These are phyloP conservation scores for Lepidium didymum DNA, from an alignment of 345 rosid species.

Conservation along the genomic window DNA sequence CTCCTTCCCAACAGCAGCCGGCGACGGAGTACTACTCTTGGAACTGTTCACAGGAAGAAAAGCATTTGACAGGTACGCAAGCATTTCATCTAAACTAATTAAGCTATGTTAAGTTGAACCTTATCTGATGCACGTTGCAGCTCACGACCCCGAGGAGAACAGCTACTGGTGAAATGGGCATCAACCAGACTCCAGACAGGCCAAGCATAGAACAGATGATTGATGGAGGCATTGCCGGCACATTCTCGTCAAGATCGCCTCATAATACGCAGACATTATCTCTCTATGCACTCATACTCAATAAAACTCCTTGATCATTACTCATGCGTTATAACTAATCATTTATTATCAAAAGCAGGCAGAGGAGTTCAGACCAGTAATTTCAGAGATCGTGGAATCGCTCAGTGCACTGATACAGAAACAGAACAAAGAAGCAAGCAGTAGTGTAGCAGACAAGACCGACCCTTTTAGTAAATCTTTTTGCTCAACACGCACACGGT, in stretches of 20 bases:
- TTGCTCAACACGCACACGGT: conserved; percentile 53
- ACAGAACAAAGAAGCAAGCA: conserved; percentile 24
- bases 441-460: conserved; percentile 26
- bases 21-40: conserved; percentile 86
- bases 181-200: conserved; percentile 58
- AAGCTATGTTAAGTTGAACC: neutral
- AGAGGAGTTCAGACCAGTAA: conserved; percentile 68
- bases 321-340: neutral
- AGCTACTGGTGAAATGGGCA: conserved; percentile 76
- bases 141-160: conserved; percentile 55
- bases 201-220: conserved; percentile 77
- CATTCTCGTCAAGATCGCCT: conserved; percentile 48
- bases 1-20: neutral
- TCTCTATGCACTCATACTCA: conserved; percentile 54
- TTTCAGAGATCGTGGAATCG: conserved; percentile 66
- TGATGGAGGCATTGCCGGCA: conserved; percentile 52
- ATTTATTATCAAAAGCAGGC: conserved; percentile 37
- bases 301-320: neutral
- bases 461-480: conserved; percentile 60
- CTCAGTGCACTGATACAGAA: conserved; percentile 48
- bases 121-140: conserved; percentile 26
- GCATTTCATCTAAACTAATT: neutral
- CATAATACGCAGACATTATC: conserved; percentile 69
- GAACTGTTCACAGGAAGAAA: conserved; percentile 81
- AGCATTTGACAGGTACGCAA: conserved; percentile 53